Conservation (phyloP, 2,329 filamentous ascomycete species). For the Rhynchosporium secalis region DNA sequence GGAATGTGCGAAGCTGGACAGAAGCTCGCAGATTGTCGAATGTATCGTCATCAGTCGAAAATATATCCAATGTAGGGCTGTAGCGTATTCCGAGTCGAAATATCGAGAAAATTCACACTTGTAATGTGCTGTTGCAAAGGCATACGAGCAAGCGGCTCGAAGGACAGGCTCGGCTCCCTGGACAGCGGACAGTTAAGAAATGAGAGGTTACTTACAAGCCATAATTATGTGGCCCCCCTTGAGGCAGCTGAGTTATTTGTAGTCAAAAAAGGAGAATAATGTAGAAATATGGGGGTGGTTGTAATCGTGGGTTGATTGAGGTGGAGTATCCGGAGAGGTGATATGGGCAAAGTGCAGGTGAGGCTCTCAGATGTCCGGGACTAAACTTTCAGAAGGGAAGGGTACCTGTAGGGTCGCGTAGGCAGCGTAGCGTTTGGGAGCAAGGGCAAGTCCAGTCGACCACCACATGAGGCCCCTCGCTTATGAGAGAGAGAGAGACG, state of each 20-base stretch:
- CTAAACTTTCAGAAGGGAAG: too few relatives aligned
- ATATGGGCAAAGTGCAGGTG: background rate
- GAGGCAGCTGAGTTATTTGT: conserved; percentile 27
- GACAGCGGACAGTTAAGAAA: conserved; percentile 19
- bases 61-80: conserved; percentile 11
- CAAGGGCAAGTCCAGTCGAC: conserved; percentile 1
- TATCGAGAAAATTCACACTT: conserved; percentile 25
- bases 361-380: too few relatives aligned
- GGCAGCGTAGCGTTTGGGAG: too few relatives aligned
- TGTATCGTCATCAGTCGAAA: conserved; percentile 10
- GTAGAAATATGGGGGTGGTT: conserved; percentile 24
- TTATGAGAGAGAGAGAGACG: background rate
- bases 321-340: conserved; percentile 1
- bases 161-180: conserved; percentile 15
- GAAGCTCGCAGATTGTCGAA: conserved; percentile 20
- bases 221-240: conserved; percentile 38
- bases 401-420: too few relatives aligned
- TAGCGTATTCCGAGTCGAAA: conserved; percentile 20
- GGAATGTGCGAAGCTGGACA: conserved; percentile 19
- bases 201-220: conserved; percentile 43
- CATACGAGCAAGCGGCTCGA: conserved; percentile 32
- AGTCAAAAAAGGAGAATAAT: conserved; percentile 25
- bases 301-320: conserved; percentile 6
- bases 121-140: conserved; percentile 31
- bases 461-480: background rate